Conservation (phyloP, 176 grass and related monocot genomes). For the Metroxylon sagu region DNA sequence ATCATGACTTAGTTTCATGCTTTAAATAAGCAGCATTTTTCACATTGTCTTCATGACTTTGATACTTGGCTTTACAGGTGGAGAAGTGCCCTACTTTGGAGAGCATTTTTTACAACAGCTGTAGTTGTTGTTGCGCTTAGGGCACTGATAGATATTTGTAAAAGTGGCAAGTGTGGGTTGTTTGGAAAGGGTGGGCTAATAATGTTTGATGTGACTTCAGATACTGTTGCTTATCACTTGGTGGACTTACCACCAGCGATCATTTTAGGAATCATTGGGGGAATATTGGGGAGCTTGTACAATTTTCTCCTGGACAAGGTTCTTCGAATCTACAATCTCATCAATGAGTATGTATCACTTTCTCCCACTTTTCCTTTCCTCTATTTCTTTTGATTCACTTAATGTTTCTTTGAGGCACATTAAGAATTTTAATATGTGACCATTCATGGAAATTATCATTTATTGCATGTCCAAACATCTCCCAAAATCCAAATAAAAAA, state of each 20-base stretch:
- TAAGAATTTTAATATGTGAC: too few relatives aligned
- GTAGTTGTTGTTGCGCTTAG: constrained; percentile 73
- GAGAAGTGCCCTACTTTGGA: constrained; percentile 90
- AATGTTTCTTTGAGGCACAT: too few relatives aligned
- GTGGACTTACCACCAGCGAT: constrained; percentile 61
- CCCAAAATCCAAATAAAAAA: too few relatives aligned
- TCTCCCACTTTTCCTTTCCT: constrained; percentile 11
- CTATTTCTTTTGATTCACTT: neutral
- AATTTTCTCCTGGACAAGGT: constrained; percentile 72
- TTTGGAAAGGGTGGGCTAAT: constrained; percentile 96
- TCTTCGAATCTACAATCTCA: constrained; percentile 68
- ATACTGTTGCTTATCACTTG: constrained; percentile 48
- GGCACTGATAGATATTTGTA: constrained; percentile 79
- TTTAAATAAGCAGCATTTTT: too few relatives aligned
- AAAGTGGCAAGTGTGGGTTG: constrained; percentile 71
- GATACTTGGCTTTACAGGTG: constrained; percentile 45
- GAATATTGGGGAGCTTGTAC: constrained; percentile 74
- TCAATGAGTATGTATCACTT: constrained; percentile 56
- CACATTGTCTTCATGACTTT: neutral
- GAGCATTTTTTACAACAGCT: constrained; percentile 91
- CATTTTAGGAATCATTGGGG: constrained; percentile 66
- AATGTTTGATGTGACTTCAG: constrained; percentile 92
- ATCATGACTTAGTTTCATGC: too few relatives aligned
- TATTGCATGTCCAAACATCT: too few relatives aligned
- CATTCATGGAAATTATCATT: too few relatives aligned